phyloP scores from a whole-genome alignment of 2,329 filamentous ascomycete genomes.

The Aspergillus transmontanensis region DNA sequence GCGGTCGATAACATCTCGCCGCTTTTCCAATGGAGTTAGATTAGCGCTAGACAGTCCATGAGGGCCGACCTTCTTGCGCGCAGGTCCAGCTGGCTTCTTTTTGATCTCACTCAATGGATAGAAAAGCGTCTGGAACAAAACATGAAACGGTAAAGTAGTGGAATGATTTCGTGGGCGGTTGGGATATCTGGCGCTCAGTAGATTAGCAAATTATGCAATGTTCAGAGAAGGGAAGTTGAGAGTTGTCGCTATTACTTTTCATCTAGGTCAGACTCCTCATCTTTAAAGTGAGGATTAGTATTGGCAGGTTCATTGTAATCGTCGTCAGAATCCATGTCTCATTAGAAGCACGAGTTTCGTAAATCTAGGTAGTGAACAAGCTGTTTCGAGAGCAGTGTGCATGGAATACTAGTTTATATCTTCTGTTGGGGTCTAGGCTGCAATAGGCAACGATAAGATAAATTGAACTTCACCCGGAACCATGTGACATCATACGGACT shows the following conservation, averaged over 20 bases:
- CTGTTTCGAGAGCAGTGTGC: not conserved
- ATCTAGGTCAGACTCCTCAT: slow-evolving; percentile 31
- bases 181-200: slow-evolving; percentile 62
- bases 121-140: slow-evolving; percentile 76
- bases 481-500: slow-evolving; percentile 27
- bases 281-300: slow-evolving; percentile 11
- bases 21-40: slow-evolving; percentile 73
- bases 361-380: not conserved
- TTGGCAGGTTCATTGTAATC: slow-evolving; percentile 17
- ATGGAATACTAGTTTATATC: not conserved
- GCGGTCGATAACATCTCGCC: slow-evolving; percentile 76
- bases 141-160: slow-evolving; percentile 78
- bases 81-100: slow-evolving; percentile 64
- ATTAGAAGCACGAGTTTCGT: not conserved
- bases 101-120: slow-evolving; percentile 78
- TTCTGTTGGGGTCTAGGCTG: slow-evolving; percentile 24
- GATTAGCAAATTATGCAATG: slow-evolving; percentile 12
- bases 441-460: slow-evolving; percentile 31
- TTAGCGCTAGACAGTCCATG: slow-evolving; percentile 52
- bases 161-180: slow-evolving; percentile 79
- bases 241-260: slow-evolving; percentile 29
- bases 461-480: not conserved
- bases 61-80: slow-evolving; percentile 62
- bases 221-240: not conserved
- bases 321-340: slow-evolving; percentile 35